phyloP scores from a whole-genome alignment of 331 rosid species.

The Spiraea crenata region DNA sequence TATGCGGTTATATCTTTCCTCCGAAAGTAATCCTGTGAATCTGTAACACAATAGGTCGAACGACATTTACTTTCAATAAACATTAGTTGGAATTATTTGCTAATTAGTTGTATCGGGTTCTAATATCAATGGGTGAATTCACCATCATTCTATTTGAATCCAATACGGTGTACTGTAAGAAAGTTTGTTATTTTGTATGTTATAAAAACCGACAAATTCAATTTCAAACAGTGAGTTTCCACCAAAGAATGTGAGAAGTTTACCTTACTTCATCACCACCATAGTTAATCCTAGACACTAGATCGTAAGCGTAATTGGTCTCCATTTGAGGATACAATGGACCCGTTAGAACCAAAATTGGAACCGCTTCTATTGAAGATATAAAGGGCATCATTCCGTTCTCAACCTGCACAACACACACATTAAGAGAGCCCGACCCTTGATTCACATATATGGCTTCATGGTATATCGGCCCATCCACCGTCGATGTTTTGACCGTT shows the following conservation, averaged over 20 bases:
- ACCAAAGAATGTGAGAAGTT: not conserved
- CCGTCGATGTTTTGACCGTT: slow-evolving; percentile 18
- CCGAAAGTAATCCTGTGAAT: not conserved
- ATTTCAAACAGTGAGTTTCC: not conserved
- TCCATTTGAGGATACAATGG: slow-evolving; percentile 20
- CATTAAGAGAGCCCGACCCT: slow-evolving; percentile 6
- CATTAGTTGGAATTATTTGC: too few relatives aligned
- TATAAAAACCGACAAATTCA: not conserved
- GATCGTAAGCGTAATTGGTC: not conserved
- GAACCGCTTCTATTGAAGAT: slow-evolving; percentile 25
- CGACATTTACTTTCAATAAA: too few relatives aligned
- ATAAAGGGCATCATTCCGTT: slow-evolving; percentile 27
- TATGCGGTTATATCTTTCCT: slow-evolving; percentile 14
- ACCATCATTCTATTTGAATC: too few relatives aligned
- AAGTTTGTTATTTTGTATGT: too few relatives aligned
- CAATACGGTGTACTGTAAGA: too few relatives aligned
- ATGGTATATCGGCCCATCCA: not conserved
- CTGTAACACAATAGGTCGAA: too few relatives aligned
- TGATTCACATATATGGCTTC: slow-evolving; percentile 17
- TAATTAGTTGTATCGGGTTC: too few relatives aligned
- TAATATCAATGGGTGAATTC: too few relatives aligned
- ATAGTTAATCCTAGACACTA: slow-evolving; percentile 16
- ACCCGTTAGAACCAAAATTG: not conserved
- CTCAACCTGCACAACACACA: slow-evolving; percentile 23
- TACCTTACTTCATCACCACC: slow-evolving; percentile 16